These are phyloP conservation scores for Russula lepida DNA, from an alignment of 768 basidiomycete species.

Conservation along the genomic window DNA sequence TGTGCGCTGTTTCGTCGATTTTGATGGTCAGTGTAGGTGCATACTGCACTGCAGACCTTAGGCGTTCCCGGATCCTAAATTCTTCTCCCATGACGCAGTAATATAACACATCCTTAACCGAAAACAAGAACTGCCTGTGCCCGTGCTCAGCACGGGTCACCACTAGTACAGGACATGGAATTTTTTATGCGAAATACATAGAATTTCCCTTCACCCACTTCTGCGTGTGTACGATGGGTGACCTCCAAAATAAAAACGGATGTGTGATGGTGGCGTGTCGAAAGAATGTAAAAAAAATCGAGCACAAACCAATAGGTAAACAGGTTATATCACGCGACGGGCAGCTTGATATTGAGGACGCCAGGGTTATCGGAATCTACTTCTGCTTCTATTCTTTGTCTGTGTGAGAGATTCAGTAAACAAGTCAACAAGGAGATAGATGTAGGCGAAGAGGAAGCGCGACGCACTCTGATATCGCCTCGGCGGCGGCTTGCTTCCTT, in stretches of 20 bases:
- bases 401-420: background rate
- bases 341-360: constrained; percentile 26
- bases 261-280: background rate
- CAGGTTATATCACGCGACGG: constrained; percentile 12
- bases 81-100: no score
- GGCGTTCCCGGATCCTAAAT: no score
- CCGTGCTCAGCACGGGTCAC: no score
- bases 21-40: no score
- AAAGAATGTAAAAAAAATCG: background rate
- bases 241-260: background rate
- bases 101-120: no score
- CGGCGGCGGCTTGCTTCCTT: constrained; percentile 25
- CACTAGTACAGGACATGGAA: no score
- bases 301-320: background rate
- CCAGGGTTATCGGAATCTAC: constrained; percentile 27
- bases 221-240: background rate
- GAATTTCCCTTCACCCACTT: no score
- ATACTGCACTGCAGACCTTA: no score
- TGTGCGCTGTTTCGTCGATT: no score
- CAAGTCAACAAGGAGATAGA: background rate
- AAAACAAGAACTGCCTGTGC: no score
- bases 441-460: no score
- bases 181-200: no score
- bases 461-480: constrained; percentile 27
- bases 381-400: constrained; percentile 24